These are phyloP conservation scores for Coniochaeta pulveracea DNA, from an alignment of 2,329 filamentous ascomycete genomes.

Conservation along the genomic window DNA sequence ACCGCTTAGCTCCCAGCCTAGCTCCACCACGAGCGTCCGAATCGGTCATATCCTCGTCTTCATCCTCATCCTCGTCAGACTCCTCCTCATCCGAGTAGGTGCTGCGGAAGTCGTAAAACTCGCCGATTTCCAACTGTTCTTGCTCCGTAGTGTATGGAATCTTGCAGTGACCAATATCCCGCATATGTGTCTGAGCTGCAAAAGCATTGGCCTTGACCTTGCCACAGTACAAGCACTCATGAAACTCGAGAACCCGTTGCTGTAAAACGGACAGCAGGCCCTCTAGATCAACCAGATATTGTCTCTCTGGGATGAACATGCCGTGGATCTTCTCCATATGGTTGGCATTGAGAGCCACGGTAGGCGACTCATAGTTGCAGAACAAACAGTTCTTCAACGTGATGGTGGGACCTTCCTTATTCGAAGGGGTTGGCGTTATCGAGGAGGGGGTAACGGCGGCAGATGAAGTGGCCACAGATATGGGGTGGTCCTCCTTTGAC, in stretches of 20 bases:
- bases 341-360: conserved; percentile 60
- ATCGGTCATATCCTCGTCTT: conserved; percentile 32
- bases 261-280: conserved; percentile 71
- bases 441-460: conserved; percentile 11
- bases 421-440: conserved; percentile 14
- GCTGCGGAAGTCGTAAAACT: conserved; percentile 93
- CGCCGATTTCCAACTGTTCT: conserved; percentile 87
- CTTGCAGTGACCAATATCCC: conserved; percentile 92
- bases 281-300: conserved; percentile 72
- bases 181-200: conserved; percentile 92
- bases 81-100: conserved; percentile 81
- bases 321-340: conserved; percentile 93
- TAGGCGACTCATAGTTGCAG: conserved; percentile 78
- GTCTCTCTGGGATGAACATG: conserved; percentile 88
- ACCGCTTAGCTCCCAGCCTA: conserved; percentile 55
- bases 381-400: conserved; percentile 63
- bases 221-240: conserved; percentile 82
- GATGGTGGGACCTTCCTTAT: conserved; percentile 22
- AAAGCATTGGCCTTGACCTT: conserved; percentile 68
- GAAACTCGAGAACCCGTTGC: conserved; percentile 65
- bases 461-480: conserved; percentile 15
- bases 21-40: conserved; percentile 42
- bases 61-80: conserved; percentile 39
- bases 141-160: conserved; percentile 83
- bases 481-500: conserved; percentile 34